These are phyloP conservation scores for Phragmites australis DNA, from an alignment of 176 grass and related monocot genomes.

Conservation along the genomic window DNA sequence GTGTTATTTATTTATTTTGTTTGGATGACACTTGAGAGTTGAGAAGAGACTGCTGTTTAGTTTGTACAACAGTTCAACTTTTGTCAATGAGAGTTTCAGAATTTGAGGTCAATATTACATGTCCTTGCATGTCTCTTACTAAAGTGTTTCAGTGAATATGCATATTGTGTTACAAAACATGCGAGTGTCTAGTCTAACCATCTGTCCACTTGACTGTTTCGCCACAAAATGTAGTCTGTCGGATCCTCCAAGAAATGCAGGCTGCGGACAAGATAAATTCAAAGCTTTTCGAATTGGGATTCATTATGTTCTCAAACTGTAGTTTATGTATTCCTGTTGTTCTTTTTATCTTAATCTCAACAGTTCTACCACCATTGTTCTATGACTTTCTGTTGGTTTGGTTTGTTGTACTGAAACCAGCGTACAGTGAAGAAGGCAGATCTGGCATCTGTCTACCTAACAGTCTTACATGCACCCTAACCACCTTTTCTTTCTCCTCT, in stretches of 20 bases:
- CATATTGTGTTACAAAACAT: not conserved
- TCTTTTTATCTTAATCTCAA: not conserved
- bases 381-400: not conserved
- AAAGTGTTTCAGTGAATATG: not conserved
- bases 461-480: conserved; percentile 41
- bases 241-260: not conserved
- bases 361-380: not conserved
- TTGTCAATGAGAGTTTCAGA: not conserved
- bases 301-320: not conserved
- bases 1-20: not conserved
- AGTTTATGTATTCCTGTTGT: not conserved
- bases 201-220: not conserved
- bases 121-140: conserved; percentile 2
- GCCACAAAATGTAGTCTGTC: not conserved
- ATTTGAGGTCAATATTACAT: not conserved
- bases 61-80: not conserved
- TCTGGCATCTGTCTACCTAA: conserved; percentile 42
- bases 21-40: not conserved
- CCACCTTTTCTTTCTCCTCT: conserved; percentile 30
- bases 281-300: not conserved
- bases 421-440: conserved; percentile 10
- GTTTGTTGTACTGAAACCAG: conserved; percentile 15
- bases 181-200: not conserved
- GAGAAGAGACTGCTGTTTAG: not conserved
- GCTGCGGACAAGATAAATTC: not conserved